A percentile compares a stretch with the other conserved stretches of the same genome.
Conservation (phyloP, 78 protist genomes). For the Dictyostelium intermedium region DNA sequence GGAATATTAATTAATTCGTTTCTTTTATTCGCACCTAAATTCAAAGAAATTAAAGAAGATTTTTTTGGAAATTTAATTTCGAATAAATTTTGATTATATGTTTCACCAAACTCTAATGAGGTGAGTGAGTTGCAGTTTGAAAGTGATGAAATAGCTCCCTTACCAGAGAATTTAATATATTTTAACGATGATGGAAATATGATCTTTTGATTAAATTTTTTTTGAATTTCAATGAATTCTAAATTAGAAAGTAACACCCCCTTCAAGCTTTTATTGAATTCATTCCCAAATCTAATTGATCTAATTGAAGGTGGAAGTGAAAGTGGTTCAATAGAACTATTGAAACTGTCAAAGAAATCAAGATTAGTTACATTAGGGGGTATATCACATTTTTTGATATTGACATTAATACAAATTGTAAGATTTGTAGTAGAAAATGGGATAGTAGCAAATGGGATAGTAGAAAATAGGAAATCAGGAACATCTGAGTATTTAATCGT, state of each 20-base stretch:
- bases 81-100: too few species aligned
- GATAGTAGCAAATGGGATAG: too few species aligned
- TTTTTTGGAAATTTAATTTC: neutral
- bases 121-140: too few species aligned
- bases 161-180: too few species aligned
- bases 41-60: neutral
- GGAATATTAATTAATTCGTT: neutral
- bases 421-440: neutral
- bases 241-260: neutral
- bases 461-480: too few species aligned
- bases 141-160: too few species aligned
- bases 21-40: neutral
- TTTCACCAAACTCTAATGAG: neutral
- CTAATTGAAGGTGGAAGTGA: neutral
- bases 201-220: too few species aligned
- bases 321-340: neutral
- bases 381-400: neutral
- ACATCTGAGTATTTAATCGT: too few species aligned
- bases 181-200: too few species aligned
- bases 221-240: neutral
- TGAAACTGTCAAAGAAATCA: neutral
- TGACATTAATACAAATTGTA: neutral
- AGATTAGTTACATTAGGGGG: neutral
- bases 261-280: neutral
- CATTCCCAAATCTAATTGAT: neutral